Evolutionary conservation across 2,329 filamentous ascomycete genomes (phyloP).

Genomic region (Aspergillus sp.): DNA sequence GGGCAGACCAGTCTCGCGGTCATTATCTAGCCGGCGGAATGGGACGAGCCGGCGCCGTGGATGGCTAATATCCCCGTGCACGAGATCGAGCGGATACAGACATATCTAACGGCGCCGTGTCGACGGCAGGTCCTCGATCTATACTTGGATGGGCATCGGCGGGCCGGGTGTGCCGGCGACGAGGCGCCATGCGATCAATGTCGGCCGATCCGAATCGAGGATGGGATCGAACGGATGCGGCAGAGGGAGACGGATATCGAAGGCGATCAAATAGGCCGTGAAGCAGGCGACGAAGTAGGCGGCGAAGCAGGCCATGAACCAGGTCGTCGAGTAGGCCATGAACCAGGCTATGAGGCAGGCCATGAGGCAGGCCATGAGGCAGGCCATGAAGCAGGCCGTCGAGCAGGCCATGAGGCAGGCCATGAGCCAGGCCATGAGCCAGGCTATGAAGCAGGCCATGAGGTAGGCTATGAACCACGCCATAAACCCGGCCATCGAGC

Average conservation of each 20-base stretch:
- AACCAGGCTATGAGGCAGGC: too few species aligned
- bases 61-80: not conserved
- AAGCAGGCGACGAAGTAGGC: too few species aligned
- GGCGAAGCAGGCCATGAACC: too few species aligned
- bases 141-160: not conserved
- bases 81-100: not conserved
- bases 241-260: too few species aligned
- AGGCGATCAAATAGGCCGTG: not conserved
- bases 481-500: too few species aligned
- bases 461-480: too few species aligned
- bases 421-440: too few species aligned
- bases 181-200: not conserved
- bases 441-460: too few species aligned
- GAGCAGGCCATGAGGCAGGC: too few species aligned
- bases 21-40: slow-evolving; percentile 4
- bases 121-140: not conserved
- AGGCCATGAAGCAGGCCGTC: too few species aligned
- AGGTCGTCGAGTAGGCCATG: too few species aligned
- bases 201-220: not conserved
- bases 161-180: not conserved
- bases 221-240: not conserved
- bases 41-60: not conserved
- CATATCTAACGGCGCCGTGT: not conserved
- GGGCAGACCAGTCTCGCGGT: slow-evolving; percentile 3
- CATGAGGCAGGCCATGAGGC: too few species aligned